Evolutionary conservation across 2,329 filamentous ascomycete species (phyloP), one percentile per base, ranked within the genome.

Genomic region (Penicillium crustosum): DNA sequence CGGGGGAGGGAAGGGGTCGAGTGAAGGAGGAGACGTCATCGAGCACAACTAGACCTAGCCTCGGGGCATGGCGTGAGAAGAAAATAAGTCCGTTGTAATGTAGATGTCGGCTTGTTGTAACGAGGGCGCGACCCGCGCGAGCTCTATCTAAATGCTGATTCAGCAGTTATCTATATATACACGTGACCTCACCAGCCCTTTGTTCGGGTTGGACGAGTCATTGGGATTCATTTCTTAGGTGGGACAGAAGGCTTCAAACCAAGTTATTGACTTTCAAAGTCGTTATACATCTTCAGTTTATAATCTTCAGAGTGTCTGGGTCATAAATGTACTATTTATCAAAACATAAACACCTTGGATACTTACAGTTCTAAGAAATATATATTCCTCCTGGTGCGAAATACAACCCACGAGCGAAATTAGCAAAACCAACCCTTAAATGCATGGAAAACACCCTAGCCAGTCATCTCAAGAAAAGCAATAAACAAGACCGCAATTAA

Each of bases 1-100:
- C 15, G 78, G 76, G 43, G 77, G 76, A 48, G 77, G 75, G 42
- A 77, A 70, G 10, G 75, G 68, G 9, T 73, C 70, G 27, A 72
- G 69, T 38, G 73, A 66, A 53, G 71, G 63, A 65, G 69, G 65
- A 44, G 66, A 63, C 69, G 66, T 66, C 72, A 73, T 75, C 61
- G 70, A 69, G 70, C 62, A 63, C 64, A 61, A 44, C 58, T 49
- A 56, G 7, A 42, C 53, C 53, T 65, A 62, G 68, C 62, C 70
- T 71, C 51, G 61, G 54, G 61, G 64, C 72, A 75, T 73, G 64
- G 60, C 38, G 58, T 58, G 64, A 43, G 43, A n/a, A 57, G 35
- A 49, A 48, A 39, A 29, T 36, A 45, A 51, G 47, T 23, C 39
- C 44, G 42, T 21, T 9, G 41, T 38, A 31, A 21, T 49, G 35